Base-by-base conservation (phyloP, 176 grass and related monocot species). In the Musa troglodytarum region DNA sequence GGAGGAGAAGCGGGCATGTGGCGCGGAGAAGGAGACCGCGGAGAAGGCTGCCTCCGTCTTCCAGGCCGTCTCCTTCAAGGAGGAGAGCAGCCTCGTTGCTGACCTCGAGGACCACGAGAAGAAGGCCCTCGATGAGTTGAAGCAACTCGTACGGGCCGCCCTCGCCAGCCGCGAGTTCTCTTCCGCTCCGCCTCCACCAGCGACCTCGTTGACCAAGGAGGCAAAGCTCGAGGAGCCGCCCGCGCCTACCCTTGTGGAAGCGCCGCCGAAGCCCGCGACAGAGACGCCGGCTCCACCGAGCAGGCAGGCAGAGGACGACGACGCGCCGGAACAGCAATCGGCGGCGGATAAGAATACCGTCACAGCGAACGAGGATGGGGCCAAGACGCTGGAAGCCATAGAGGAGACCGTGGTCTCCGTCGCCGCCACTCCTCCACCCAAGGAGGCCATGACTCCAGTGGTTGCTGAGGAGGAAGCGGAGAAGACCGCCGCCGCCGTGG, bases 51-150 rank as follows among this genome's bases (percentile, higher is more conserved):
- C 29, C 29, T 34, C 29, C 29, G 71, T 87, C 9, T 79, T 78
- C 71, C 81, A 77, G 3, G 80, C 74, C 7, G 80, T 73, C 2
- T 88, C 87, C 1, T 92, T 92, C 87, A 96, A 96, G 87, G 92
- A 96, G 77, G 92, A 96, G 75, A 96, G 89, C 73, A 92, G 88
- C 79, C 75, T 96, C 11, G 87, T 96, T 3, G 87, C 83, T 0
- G 92, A 96, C 72, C 69, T 96, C 64, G 79, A 72, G 0, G 92
- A 92, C 53, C 82, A 87, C 16, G 92, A 96, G 81, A 89, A 89
- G 87, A 92, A 89, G 57, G 92, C 85, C 72, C 87, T 96, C n/a
- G 92, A 92, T 11, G 89, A 96, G 79, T 82, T 96, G 51, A 96
- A 89, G 78, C 77, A 92, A 53, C 72, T 96, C 26, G 88, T 96